Evolutionary conservation across 106 monocot species (phyloP).

Genomic region (Dendrobium huoshanense): DNA sequence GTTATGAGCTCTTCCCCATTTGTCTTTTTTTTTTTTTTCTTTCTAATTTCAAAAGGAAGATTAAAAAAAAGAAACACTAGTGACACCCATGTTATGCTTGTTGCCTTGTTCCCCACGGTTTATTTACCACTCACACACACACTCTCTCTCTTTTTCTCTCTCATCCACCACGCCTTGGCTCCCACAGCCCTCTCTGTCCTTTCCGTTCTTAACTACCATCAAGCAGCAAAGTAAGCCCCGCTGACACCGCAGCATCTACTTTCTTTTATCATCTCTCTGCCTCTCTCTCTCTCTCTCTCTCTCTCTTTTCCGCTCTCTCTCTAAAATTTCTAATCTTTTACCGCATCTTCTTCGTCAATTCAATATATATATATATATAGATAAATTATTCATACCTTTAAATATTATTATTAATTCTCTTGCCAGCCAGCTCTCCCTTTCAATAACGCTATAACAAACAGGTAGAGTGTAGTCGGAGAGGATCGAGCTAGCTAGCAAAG

Average conservation of each 20-base stretch:
- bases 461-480: no score
- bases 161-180: conserved; percentile 5
- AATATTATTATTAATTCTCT: conserved; percentile 11
- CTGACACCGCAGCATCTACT: conserved; percentile 62
- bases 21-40: no score
- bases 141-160: conserved; percentile 14
- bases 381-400: not conserved
- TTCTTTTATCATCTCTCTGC: conserved; percentile 19
- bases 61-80: not conserved
- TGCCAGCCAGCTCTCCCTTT: conserved; percentile 12
- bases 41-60: no score
- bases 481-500: no score
- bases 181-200: conserved; percentile 13
- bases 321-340: no score
- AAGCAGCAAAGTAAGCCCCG: conserved; percentile 27
- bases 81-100: not conserved
- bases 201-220: conserved; percentile 35
- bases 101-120: conserved; percentile 10
- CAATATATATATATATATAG: not conserved
- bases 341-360: no score
- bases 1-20: no score
- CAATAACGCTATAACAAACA: no score
- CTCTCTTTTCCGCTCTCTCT: not conserved
- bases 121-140: not conserved
- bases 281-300: conserved; percentile 11